Evolutionary conservation across 1,284 basidiomycete genomes (phyloP).

Genomic region (Rhizopogon parksii): DNA sequence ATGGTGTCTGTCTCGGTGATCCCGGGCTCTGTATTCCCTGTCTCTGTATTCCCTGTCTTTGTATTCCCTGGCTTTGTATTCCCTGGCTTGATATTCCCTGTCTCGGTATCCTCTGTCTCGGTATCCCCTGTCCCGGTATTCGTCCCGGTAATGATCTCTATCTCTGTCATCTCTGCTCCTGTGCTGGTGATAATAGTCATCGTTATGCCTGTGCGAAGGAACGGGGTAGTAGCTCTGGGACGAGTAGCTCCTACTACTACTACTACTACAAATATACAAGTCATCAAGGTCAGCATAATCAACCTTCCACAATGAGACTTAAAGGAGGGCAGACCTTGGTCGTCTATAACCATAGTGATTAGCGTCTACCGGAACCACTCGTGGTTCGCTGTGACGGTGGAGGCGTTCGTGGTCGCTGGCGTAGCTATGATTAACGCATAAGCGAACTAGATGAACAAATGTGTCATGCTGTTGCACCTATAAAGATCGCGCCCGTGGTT

Average conservation of each 20-base stretch:
- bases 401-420: slow-evolving; percentile 22
- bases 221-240: slow-evolving; percentile 20
- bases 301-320: not conserved
- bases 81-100: slow-evolving; percentile 17
- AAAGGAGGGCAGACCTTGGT: slow-evolving; percentile 14
- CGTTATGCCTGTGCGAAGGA: slow-evolving; percentile 17
- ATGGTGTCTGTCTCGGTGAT: not conserved
- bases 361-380: slow-evolving; percentile 21
- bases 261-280: slow-evolving; percentile 9
- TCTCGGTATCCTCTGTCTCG: slow-evolving; percentile 13
- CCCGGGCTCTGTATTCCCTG: not conserved
- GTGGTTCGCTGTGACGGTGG: slow-evolving; percentile 23
- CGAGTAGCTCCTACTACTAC: slow-evolving; percentile 24
- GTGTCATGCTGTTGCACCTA: slow-evolving; percentile 26
- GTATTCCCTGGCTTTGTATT: slow-evolving; percentile 7
- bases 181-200: slow-evolving; percentile 18
- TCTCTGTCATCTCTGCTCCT: slow-evolving; percentile 14
- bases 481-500: slow-evolving; percentile 43
- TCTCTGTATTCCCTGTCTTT: not conserved
- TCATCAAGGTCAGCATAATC: slow-evolving; percentile 1
- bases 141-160: slow-evolving; percentile 15
- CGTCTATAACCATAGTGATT: slow-evolving; percentile 15
- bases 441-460: not conserved
- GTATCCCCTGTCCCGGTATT: slow-evolving; percentile 5
- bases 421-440: slow-evolving; percentile 20